Percentiles rank a stretch among this genome's conserved stretches.
These are phyloP conservation scores for Candida sphagnicola DNA, from an alignment of 805 yeast genomes.

Conservation along the genomic window DNA sequence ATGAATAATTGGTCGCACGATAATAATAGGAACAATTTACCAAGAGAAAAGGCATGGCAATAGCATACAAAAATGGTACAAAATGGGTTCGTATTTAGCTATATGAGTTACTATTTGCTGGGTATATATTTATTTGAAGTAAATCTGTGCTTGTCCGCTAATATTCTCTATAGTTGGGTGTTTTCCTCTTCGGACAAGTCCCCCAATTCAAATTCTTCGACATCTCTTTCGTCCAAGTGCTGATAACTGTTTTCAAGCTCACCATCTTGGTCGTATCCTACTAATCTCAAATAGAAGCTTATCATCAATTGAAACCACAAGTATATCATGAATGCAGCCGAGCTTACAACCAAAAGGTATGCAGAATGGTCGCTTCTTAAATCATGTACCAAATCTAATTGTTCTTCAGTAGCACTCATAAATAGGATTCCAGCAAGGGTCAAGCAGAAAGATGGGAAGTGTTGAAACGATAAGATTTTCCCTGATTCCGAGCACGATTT, in stretches of 20 bases:
- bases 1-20: no score
- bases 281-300: conserved; percentile 49
- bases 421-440: conserved; percentile 76
- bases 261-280: conserved; percentile 41
- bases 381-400: conserved; percentile 62
- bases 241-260: conserved; percentile 18
- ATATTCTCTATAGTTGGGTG: no score
- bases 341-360: conserved; percentile 64
- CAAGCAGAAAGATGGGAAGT: conserved; percentile 77
- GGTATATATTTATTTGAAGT: no score
- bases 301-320: conserved; percentile 63
- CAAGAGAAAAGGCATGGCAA: no score
- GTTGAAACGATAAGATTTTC: conserved; percentile 68
- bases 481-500: conserved; percentile 38
- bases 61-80: no score
- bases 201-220: conserved; percentile 33
- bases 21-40: no score
- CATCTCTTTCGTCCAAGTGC: conserved; percentile 14
- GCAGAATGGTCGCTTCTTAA: conserved; percentile 84
- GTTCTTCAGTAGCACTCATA: conserved; percentile 94
- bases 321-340: conserved; percentile 70
- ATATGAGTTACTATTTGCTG: no score
- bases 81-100: no score
- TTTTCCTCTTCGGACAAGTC: conserved; percentile 25
- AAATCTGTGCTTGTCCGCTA: no score